Evolutionary conservation across 1,284 basidiomycete species (phyloP), one percentile per base, ranked within the genome.

Genomic region (Ganoderma meredithae): DNA sequence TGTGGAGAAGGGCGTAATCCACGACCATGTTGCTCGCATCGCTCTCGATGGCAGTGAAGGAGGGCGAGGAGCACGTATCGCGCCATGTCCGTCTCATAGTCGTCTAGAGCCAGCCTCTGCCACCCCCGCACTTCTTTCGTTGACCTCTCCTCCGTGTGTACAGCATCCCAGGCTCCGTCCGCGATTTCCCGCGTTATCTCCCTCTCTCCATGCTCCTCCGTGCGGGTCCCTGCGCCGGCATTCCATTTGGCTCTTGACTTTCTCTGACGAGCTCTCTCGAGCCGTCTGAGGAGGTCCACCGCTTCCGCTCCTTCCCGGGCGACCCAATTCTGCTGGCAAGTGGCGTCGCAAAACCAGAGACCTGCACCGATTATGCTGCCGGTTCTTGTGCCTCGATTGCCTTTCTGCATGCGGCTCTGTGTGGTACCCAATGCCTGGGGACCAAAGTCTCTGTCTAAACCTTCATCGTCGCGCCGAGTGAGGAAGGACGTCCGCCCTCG

Each of bases 311-410:
- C 79, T 55, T 75, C 73, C 47, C 82, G 77, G 31, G 59, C 69
- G 41, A 81, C 68, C 86, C 87, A 90, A 9, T 27, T 66, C 53
- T 81, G 76, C 66, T 81, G 81, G 75, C 89, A 90, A 12, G 65
- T 68, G 15, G 80, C 79, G 36, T 81, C 81, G 75, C 89, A 91
- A 73, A 90, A 90, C 82, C 84, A 87, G 10, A 86, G 78, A 0
- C 85, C 84, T 6, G 81, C 76, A 22, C 78, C 76, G 15, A 36
- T 39, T 17, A 47, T 52, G 31, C 58, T 60, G 31, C 31, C 15
- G n/a, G 47, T 22, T 59, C n/a, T 60, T 10, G 31, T 36, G 22
- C 40, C 41, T 49, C n/a, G 55, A 41, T 33, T 17, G 5, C 22
- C 52, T 47, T 55, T 33, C 15, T 63, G 6, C 22, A 17, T 17